Percentiles rank a stretch among this genome's conserved stretches.
These are phyloP conservation scores for Paramyrothecium sp. DNA, from an alignment of 2,329 filamentous ascomycete species.

Conservation along the genomic window DNA sequence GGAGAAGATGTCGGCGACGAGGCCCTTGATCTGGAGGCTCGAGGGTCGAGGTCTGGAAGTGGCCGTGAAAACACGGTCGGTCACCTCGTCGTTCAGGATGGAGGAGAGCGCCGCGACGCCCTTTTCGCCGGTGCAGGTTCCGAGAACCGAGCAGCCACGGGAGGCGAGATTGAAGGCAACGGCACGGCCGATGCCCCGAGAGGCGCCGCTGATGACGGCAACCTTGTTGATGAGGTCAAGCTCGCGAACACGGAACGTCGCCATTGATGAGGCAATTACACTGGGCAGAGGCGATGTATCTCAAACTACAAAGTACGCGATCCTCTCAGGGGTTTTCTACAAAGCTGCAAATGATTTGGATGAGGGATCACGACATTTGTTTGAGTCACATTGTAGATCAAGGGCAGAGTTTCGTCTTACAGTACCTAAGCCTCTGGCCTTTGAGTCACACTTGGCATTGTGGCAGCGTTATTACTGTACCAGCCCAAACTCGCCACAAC, in stretches of 20 bases:
- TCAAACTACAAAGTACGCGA: too few relatives aligned
- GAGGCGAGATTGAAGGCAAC: slow-evolving; percentile 23
- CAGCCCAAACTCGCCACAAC: too few relatives aligned
- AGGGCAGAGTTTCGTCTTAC: too few relatives aligned
- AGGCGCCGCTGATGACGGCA: slow-evolving; percentile 16
- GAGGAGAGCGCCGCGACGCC: slow-evolving; percentile 17
- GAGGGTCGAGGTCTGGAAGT: slow-evolving; percentile 9
- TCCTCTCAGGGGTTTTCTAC: too few relatives aligned
- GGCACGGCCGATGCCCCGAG: slow-evolving; percentile 22
- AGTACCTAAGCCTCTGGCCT: too few relatives aligned
- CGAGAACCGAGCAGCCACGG: slow-evolving; percentile 27
- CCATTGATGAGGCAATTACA: neutral
- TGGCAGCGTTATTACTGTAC: too few relatives aligned
- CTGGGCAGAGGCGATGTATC: too few relatives aligned
- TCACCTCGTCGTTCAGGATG: slow-evolving; percentile 17
- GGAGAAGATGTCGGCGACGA: slow-evolving; percentile 27
- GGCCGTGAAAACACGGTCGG: slow-evolving; percentile 8
- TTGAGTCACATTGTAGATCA: too few relatives aligned
- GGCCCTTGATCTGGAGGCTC: slow-evolving; percentile 20
- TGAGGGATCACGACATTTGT: too few relatives aligned
- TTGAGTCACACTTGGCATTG: too few relatives aligned
- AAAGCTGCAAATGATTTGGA: too few relatives aligned
- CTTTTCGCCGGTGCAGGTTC: slow-evolving; percentile 22
- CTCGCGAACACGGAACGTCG: slow-evolving; percentile 1
- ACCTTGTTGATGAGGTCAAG: slow-evolving; percentile 14